Base-by-base conservation (phyloP, 768 basidiomycete species). In the Postia placenta region DNA sequence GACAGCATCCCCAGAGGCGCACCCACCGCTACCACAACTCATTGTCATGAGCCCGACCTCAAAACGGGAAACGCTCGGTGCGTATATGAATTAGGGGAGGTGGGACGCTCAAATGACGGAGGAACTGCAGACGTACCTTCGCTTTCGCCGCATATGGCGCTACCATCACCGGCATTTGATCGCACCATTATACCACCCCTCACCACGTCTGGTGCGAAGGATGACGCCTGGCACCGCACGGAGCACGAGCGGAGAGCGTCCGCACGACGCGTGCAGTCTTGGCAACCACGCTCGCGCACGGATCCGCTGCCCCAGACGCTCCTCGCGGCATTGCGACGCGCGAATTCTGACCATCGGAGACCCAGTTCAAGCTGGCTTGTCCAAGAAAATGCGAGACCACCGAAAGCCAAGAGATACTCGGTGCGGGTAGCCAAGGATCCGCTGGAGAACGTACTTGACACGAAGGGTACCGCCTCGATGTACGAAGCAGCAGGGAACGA, bases 341-440 rank as follows among this genome's bases (percentile, higher is more conserved):
- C 58, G 11, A 36, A 48, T 11, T 53, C 51, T 3, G 56, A 60
- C 26, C 24, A 39, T 22, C 53, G 54, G 45, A 50, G 48, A 20
- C 56, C 54, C 44, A 56, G 57, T 35, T n/a, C n/a, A n/a, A 53
- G 48, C 1, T 57, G 61, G 61, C 56, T 59, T 27, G 55, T 51
- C 48, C 46, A 42, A 12, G 40, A 48, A n/a, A 26, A 23, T 11
- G 14, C 11, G 9, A 42, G 24, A 17, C 19, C 39, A 40, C 7
- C 47, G 20, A 50, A 49, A 27, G 20, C 52, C 14, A 49, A 51
- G 37, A 49, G 52, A 15, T 57, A 51, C 41, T 52, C 56, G 4
- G 52, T 56, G 11, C 40, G 37, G 11, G 46, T 37, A 5, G 33
- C 27, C 17, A 7, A 5, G n/a, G 45, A 17, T 4, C 14, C 23